Conservation (phyloP, 1,139 yeast genomes). For the Geotrichum klebahnii region DNA sequence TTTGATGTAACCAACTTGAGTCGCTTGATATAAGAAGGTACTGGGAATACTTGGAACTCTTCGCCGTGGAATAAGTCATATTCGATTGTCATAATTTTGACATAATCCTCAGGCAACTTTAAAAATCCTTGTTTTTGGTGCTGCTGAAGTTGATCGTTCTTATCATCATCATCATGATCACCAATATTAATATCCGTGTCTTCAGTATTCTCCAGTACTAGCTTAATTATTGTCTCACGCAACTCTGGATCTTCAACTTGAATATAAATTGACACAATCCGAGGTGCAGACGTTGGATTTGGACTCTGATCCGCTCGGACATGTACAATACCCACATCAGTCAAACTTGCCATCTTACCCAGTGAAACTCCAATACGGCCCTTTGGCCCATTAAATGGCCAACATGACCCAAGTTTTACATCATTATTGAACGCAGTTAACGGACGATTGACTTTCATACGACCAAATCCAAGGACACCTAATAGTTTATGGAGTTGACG, state of each 20-base stretch:
- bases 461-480: constrained; percentile 30
- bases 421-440: constrained; percentile 31
- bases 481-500: constrained; percentile 24
- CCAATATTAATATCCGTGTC: constrained; percentile 15
- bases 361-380: constrained; percentile 36
- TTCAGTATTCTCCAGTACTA: too few relatives aligned
- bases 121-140: constrained; percentile 2
- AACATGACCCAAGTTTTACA: constrained; percentile 35
- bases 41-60: constrained; percentile 34
- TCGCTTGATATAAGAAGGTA: constrained; percentile 28
- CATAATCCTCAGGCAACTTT: constrained; percentile 26
- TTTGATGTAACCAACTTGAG: constrained; percentile 25
- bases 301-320: constrained; percentile 31
- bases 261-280: constrained; percentile 35
- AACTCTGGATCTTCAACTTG: constrained; percentile 27
- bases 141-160: not conserved
- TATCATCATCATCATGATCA: constrained; percentile 7
- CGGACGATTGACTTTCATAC: constrained; percentile 29
- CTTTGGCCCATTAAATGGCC: constrained; percentile 38
- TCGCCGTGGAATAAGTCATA: constrained; percentile 32
- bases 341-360: constrained; percentile 29
- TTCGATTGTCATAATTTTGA: constrained; percentile 30
- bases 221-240: constrained; percentile 20
- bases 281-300: constrained; percentile 36
- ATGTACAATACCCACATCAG: constrained; percentile 37